Evolutionary conservation across 352 stramenopile genomes (phyloP), one percentile per base, ranked within the genome.

Genomic region (Saprolegnia parasitica): DNA sequence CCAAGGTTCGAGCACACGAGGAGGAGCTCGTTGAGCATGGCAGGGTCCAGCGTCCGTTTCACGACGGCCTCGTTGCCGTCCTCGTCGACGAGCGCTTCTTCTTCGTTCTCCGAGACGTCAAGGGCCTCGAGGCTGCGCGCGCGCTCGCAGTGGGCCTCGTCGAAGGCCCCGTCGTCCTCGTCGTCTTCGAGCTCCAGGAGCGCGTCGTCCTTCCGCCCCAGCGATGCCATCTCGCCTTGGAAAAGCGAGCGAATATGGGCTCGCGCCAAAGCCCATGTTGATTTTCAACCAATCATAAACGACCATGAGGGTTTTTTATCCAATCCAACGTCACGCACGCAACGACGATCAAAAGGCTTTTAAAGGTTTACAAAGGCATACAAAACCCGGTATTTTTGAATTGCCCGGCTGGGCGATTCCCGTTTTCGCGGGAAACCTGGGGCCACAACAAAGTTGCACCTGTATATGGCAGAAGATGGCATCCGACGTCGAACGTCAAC

Each of bases 1-100:
- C 85, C 87, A 23, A 95, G 71, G 72, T 95, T 95, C 39, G 87
- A 95, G 77, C 87, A 95, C 68, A 95, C 87, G 18, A 95, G 85
- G 74, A 95, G 72, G 67, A 95, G 74, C 67, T 95, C 85, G 72
- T 95, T 91, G 80, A 90, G 84, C 85, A 95, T 92, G 63, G 77
- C 83, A n/a, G 67, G 62, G 74, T 93, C 85, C 35, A 95, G 78
- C 68, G 76, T 73, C 20, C 63, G 63, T 62, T 70, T 70, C 23
- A 42, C 54, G 15, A 68, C 73, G 5, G 75, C 75, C n/a, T 57
- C 63, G 24, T 62, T 72, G 16, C 61, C 65, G 1, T 81, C 66
- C 24, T 87, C 83, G 4, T 87, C 76, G n/a, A 70, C 20, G 29
- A 37, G 18, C 8, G 32, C 16, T 35, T 61, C 47, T 26, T 60